phyloP scores from a whole-genome alignment of 1,139 yeast species.

The Hansenula sp. region DNA sequence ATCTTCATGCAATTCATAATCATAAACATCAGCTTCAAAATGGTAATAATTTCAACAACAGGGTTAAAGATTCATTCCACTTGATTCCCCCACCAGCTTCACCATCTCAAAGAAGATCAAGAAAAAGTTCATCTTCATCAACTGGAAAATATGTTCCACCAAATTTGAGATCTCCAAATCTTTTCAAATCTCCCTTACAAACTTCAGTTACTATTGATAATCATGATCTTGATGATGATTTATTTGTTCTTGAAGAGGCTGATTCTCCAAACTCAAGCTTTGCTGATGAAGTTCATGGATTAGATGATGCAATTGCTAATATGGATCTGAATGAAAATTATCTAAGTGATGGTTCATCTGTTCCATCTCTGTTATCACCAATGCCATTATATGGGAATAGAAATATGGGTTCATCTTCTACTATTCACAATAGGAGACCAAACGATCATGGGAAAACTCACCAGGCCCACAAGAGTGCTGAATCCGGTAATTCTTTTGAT shows the following conservation, averaged over 20 bases:
- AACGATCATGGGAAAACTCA: not conserved
- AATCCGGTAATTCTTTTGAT: slow-evolving; percentile 4
- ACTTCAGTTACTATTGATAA: slow-evolving; percentile 26
- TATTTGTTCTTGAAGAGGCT: slow-evolving; percentile 40
- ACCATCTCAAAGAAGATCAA: slow-evolving; percentile 15
- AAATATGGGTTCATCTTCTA: slow-evolving; percentile 12
- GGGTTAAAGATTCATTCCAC: slow-evolving; percentile 12
- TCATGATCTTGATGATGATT: slow-evolving; percentile 34
- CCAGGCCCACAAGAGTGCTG: slow-evolving; percentile 7
- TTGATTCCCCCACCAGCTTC: slow-evolving; percentile 8
- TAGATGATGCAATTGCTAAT: slow-evolving; percentile 9
- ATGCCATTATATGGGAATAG: slow-evolving; percentile 3
- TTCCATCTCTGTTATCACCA: slow-evolving; percentile 16
- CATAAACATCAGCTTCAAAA: slow-evolving; percentile 20
- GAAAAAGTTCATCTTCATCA: slow-evolving; percentile 24
- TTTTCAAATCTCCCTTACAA: slow-evolving; percentile 24
- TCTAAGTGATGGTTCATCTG: slow-evolving; percentile 11
- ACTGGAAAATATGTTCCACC: slow-evolving; percentile 71
- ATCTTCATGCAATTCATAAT: slow-evolving; percentile 9
- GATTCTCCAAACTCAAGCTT: slow-evolving; percentile 24
- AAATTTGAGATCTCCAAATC: slow-evolving; percentile 43
- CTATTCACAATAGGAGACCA: slow-evolving; percentile 8
- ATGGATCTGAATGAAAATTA: slow-evolving; percentile 20
- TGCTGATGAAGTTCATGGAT: slow-evolving; percentile 11
- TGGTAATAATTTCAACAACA: slow-evolving; percentile 16